These are phyloP conservation scores for Phenoliferia sp. DNA, from an alignment of 1,284 basidiomycete species.

Conservation along the genomic window DNA sequence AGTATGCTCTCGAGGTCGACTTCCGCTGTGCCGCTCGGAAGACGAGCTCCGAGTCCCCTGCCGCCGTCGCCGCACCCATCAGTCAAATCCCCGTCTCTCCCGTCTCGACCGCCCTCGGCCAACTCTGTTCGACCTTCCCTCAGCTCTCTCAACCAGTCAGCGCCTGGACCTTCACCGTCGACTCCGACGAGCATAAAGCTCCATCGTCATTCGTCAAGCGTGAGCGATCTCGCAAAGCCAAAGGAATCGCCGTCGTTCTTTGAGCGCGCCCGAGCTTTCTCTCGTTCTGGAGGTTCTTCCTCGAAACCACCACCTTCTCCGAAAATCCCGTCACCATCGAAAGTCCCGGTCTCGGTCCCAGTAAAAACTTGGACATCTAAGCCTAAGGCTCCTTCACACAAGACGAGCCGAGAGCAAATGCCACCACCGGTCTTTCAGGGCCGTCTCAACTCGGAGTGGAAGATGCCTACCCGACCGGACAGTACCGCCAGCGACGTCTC, in stretches of 20 bases:
- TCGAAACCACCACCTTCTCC: not conserved
- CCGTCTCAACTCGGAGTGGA: conserved; percentile 12
- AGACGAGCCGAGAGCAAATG: not conserved
- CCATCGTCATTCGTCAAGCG: not conserved
- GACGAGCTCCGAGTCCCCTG: conserved; percentile 10
- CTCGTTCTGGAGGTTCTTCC: not conserved
- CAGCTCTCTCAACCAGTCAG: not conserved
- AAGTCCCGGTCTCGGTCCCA: not conserved
- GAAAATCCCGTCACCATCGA: not conserved
- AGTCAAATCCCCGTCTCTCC: not conserved
- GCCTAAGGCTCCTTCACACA: not conserved
- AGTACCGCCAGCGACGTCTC: not conserved
- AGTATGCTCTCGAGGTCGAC: conserved; percentile 19
- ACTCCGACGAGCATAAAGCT: not conserved
- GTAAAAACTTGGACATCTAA: too few species aligned
- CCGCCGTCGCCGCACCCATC: not conserved
- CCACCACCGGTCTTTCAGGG: not conserved
- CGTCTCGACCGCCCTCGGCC: not conserved
- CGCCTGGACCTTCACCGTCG: not conserved
- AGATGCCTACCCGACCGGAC: conserved; percentile 12
- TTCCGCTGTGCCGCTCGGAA: conserved; percentile 10
- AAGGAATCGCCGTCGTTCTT: not conserved
- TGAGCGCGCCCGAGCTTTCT: conserved; percentile 10
- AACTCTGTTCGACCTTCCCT: not conserved
- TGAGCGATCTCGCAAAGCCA: not conserved